Percentiles rank a stretch among this genome's conserved stretches.
Evolutionary conservation across 257 asterid species (phyloP).

Genomic region (Solanum acaule): DNA sequence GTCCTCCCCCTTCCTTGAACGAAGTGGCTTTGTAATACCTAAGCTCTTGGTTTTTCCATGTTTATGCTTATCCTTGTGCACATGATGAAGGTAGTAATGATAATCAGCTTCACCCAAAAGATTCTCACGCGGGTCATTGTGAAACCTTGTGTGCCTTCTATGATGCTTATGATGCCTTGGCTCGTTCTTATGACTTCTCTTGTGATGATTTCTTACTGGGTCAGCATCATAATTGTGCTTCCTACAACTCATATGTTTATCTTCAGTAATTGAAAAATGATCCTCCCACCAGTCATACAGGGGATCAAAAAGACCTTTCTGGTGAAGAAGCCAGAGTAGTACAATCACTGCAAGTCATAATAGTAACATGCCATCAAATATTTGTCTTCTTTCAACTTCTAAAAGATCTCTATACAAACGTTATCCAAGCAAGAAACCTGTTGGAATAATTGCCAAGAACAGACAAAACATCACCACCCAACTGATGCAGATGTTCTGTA

Average conservation of each 20-base stretch:
- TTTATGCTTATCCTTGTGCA: conserved; percentile 58
- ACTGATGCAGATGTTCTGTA: conserved; percentile 75
- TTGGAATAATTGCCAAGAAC: conserved; percentile 68
- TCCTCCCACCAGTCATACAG: conserved; percentile 97
- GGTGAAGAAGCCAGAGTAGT: conserved; percentile 79
- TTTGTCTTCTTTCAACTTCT: not conserved
- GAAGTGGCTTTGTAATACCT: conserved; percentile 21
- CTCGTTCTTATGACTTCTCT: conserved; percentile 32
- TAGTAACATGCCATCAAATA: not conserved
- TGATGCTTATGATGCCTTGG: conserved; percentile 36
- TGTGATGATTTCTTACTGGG: conserved; percentile 11
- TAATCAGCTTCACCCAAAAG: conserved; percentile 38
- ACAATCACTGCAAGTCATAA: conserved; percentile 47
- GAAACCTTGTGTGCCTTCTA: conserved; percentile 23
- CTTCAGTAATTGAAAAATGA: conserved; percentile 40
- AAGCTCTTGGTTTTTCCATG: conserved; percentile 39
- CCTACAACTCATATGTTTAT: conserved; percentile 3
- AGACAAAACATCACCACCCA: conserved; percentile 79
- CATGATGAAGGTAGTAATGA: conserved; percentile 60
- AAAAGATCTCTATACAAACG: not conserved
- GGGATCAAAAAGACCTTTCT: conserved; percentile 81
- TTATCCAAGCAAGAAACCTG: conserved; percentile 37
- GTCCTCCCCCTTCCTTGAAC: conserved; percentile 19
- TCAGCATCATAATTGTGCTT: conserved; percentile 22
- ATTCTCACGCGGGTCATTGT: conserved; percentile 20